Conservation (phyloP, 108 stramenopile species). For the Epipyxis sp. region DNA sequence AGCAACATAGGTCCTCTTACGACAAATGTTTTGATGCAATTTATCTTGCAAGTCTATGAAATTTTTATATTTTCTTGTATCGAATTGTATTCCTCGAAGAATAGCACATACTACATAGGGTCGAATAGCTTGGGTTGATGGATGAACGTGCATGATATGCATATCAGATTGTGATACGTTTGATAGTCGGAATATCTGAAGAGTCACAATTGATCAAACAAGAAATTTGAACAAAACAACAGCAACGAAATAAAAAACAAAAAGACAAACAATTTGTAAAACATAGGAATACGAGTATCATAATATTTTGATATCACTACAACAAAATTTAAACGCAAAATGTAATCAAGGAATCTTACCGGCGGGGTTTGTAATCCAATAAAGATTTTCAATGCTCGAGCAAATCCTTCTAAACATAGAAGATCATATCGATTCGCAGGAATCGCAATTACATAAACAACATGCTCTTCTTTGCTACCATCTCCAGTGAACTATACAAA, state of each 20-base stretch:
- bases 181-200: not conserved
- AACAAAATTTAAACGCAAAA: too few species aligned
- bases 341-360: too few species aligned
- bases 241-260: not conserved
- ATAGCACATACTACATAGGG: conserved; percentile 96
- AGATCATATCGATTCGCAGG: conserved; percentile 99
- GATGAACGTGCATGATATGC: conserved; percentile 44
- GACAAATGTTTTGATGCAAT: conserved; percentile 96
- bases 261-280: not conserved
- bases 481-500: conserved; percentile 29
- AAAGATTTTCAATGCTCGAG: conserved; percentile 84
- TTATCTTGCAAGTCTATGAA: conserved; percentile 99
- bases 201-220: too few species aligned
- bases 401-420: conserved; percentile 92
- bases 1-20: conserved; percentile 90
- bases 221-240: not conserved
- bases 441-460: conserved; percentile 97
- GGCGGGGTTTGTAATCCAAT: conserved; percentile 79
- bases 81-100: conserved; percentile 82
- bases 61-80: conserved; percentile 77
- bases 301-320: too few species aligned
- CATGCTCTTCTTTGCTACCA: conserved; percentile 44
- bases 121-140: conserved; percentile 76
- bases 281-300: not conserved
- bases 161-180: not conserved